A percentile compares a stretch with the other conserved stretches of the same genome.
Conservation (phyloP, 2,329 filamentous ascomycete species). For the Colletotrichum viniferum region DNA sequence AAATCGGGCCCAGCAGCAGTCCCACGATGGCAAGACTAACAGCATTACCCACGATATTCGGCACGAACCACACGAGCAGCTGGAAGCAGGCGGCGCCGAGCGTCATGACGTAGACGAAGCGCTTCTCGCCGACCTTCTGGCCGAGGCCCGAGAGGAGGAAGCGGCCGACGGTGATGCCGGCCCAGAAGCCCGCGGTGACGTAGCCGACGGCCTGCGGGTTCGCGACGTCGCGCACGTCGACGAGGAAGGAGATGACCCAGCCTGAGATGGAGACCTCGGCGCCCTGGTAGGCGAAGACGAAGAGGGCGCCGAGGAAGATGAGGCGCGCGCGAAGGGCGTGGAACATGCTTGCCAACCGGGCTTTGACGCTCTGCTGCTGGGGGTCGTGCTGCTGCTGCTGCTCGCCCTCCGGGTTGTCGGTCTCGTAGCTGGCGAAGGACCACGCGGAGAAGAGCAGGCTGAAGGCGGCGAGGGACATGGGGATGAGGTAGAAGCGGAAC, state of each 20-base stretch:
- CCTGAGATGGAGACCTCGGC: slow-evolving; percentile 86
- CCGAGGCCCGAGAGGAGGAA: slow-evolving; percentile 74
- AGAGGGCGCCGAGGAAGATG: slow-evolving; percentile 76
- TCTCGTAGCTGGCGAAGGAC: slow-evolving; percentile 73
- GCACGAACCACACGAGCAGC: slow-evolving; percentile 79
- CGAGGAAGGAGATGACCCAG: slow-evolving; percentile 87
- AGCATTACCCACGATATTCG: slow-evolving; percentile 75
- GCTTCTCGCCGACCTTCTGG: slow-evolving; percentile 71
- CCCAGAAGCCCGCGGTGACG: slow-evolving; percentile 75
- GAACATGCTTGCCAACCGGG: slow-evolving; percentile 47
- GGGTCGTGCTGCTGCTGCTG: neutral
- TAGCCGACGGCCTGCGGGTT: slow-evolving; percentile 76
- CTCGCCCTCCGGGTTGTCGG: slow-evolving; percentile 47
- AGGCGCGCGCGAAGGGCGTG: slow-evolving; percentile 55
- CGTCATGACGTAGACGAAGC: slow-evolving; percentile 68
- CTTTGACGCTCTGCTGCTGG: slow-evolving; percentile 19
- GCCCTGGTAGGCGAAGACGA: slow-evolving; percentile 87
- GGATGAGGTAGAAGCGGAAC: slow-evolving; percentile 77
- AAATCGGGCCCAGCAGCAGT: slow-evolving; percentile 77
- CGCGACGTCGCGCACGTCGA: slow-evolving; percentile 69
- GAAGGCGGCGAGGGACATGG: slow-evolving; percentile 59
- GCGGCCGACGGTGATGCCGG: slow-evolving; percentile 76
- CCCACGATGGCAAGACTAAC: slow-evolving; percentile 75
- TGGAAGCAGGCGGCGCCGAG: slow-evolving; percentile 69
- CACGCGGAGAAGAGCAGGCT: slow-evolving; percentile 64